Base-by-base conservation (phyloP, 2,329 filamentous ascomycete species). In the Aspergillus novofumigatus region DNA sequence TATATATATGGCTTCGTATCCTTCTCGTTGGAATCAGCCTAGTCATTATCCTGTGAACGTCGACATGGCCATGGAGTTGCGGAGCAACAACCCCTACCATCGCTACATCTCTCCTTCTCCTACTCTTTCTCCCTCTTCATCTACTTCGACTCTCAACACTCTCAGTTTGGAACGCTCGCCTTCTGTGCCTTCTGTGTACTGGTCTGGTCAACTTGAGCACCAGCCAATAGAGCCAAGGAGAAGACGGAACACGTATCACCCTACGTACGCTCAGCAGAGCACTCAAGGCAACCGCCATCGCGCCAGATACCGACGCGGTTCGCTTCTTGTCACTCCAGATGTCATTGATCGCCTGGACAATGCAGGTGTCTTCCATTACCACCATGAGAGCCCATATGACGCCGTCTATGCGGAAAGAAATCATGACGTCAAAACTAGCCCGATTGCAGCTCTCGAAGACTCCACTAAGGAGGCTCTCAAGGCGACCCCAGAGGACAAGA, bases 351-450 rank as follows among this genome's bases (percentile, higher is more conserved):
- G 80, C 4, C 84, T 97, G 1, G 93, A 96, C 69, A 81, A 78
- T 53, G 78, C 82, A 2, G 73, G 83, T n/a, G 83, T 83, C 52
- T 81, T 81, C 20, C 76, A 81, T 2, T 96, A 96, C 73, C 93
- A 97, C 72, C 93, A 97, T 67, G 90, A 88, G 62, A 92, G 93
- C 0, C 93, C 93, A 0, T 97, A 90, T 65, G 93, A 97, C 70
- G 91, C 92, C 9, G 88, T 90, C 2, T 80, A 91, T 53, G 79
- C 88, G 1, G 84, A 89, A 11, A 83, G 90, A 50, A 97, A 97
- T 75, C 80, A 77, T 3, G 80, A 85, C 65, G 80, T 78, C 65
- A 77, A 80, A 54, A 75, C 72, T 57, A 87, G 90, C 3, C 92
- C 93, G 0, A 76, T 97, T 7, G 91, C 89, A 28, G 93, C 92